Percentiles rank a stretch among this genome's conserved stretches.
Evolutionary conservation across 208 protist species (phyloP).

Genomic region (Strigomonas culicis): DNA sequence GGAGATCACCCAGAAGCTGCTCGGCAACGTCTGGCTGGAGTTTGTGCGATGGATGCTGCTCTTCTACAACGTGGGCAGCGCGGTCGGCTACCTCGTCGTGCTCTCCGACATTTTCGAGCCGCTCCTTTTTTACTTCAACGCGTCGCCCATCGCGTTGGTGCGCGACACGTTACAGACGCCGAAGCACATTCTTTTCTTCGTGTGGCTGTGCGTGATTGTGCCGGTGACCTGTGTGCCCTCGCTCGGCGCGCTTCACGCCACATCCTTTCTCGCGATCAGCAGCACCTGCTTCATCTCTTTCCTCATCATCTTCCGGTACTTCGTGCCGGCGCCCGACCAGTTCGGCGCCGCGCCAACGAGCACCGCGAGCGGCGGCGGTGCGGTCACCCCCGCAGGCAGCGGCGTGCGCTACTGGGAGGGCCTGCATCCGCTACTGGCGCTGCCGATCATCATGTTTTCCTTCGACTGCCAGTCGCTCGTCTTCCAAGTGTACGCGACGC

Average conservation of each 20-base stretch:
- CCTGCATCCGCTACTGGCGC: constrained; percentile 33
- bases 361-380: neutral
- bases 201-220: constrained; percentile 64
- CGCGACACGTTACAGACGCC: constrained; percentile 33
- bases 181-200: constrained; percentile 50
- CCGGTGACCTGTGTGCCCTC: constrained; percentile 65
- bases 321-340: constrained; percentile 26
- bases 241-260: constrained; percentile 43
- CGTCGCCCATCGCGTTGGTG: constrained; percentile 8
- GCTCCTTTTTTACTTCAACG: constrained; percentile 15
- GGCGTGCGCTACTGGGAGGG: constrained; percentile 38
- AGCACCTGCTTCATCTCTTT: constrained; percentile 49
- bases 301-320: constrained; percentile 70
- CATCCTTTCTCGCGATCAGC: constrained; percentile 62
- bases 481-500: constrained; percentile 69
- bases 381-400: neutral
- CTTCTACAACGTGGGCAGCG: constrained; percentile 50
- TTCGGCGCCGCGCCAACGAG: neutral
- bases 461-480: constrained; percentile 80
- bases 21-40: constrained; percentile 41
- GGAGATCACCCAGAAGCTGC: constrained; percentile 59
- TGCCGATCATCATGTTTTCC: constrained; percentile 84
- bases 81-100: constrained; percentile 67
- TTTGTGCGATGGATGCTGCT: constrained; percentile 61
- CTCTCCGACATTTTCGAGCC: constrained; percentile 55